Conservation (phyloP, 148 eudicot genomes). For the Vaccinium darrowii region DNA sequence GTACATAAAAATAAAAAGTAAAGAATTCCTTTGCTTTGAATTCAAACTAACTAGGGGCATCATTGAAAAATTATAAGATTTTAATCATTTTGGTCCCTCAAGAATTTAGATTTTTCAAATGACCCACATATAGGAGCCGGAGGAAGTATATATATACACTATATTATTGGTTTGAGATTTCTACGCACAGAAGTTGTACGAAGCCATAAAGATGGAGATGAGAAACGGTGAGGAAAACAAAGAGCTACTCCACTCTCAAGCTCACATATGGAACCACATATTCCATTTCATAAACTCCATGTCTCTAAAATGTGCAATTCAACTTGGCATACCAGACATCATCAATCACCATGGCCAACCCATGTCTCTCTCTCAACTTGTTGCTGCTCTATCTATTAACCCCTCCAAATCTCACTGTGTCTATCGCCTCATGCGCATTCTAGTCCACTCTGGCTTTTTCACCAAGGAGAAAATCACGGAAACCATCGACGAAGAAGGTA, state of each 20-base stretch:
- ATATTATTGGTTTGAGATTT: too few relatives aligned
- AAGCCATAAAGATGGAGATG: neutral
- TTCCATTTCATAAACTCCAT: conserved; percentile 7
- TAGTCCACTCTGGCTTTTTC: conserved; percentile 3
- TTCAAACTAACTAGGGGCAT: too few relatives aligned
- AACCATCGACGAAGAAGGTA: neutral
- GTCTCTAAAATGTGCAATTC: neutral
- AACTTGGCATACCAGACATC: conserved; percentile 13
- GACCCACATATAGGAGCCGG: too few relatives aligned
- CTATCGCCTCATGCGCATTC: conserved; percentile 14
- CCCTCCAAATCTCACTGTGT: neutral
- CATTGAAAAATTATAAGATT: too few relatives aligned
- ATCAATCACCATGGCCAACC: conserved; percentile 3
- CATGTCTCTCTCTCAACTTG: neutral
- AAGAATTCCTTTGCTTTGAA: too few relatives aligned
- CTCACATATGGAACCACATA: conserved; percentile 10
- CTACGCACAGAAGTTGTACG: too few relatives aligned
- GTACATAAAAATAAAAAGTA: too few relatives aligned
- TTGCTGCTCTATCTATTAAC: neutral
- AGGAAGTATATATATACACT: too few relatives aligned
- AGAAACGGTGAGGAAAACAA: neutral
- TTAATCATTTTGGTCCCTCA: too few relatives aligned
- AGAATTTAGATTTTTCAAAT: too few relatives aligned
- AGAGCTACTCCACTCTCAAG: conserved; percentile 15
- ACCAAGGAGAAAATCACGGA: neutral